Base-by-base conservation (phyloP, 768 basidiomycete species). In the Lentinula aciculospora region DNA sequence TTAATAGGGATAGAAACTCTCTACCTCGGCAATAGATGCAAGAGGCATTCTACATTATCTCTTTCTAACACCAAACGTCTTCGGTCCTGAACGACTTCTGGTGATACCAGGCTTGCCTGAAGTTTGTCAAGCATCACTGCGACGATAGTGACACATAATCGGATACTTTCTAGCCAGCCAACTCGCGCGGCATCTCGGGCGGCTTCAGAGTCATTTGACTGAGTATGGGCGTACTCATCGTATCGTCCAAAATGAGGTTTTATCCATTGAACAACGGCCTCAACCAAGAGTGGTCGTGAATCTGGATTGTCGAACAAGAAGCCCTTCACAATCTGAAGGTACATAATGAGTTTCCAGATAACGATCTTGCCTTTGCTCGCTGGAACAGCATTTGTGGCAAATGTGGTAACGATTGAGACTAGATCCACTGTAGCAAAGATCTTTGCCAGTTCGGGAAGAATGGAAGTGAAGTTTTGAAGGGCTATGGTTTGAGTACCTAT, bases 401-500 rank as follows among this genome's bases (percentile, higher is more conserved):
- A 98, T 15, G 84, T 83, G 17, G 93, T 92, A 10, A 86, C 86
- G 59, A 95, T 83, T 12, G 90, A 84, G 25, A 95, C 92, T 9
- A 97, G 83, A 67, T 98, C 94, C 8, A 89, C 81, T 4, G 81
- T 85, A 15, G 82, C 71, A 67, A 92, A 94, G 19, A 94, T 85
- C 65, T 89, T 86, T 32, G 85, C 78, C 19, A 98, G 77, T 67
- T 94, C 91, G 3, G 95, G 94, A 9, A 98, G 77, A 61, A 96
- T 90, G 23, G 92, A 88, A 2, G 92, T 89, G 68, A 97, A 98
- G 71, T 94, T 89, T 67, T 95, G 93, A 12, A 97, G 76, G 4
- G 94, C 94, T 59, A 96, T 87, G 1, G 93, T 94, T 67, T 98
- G 96, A 2, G 96, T 96, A 51, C 96, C 96, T 49, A 98, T 93